Evolutionary conservation across 1,284 basidiomycete species (phyloP), one percentile per base, ranked within the genome.

Genomic region (Fomes fomentarius): DNA sequence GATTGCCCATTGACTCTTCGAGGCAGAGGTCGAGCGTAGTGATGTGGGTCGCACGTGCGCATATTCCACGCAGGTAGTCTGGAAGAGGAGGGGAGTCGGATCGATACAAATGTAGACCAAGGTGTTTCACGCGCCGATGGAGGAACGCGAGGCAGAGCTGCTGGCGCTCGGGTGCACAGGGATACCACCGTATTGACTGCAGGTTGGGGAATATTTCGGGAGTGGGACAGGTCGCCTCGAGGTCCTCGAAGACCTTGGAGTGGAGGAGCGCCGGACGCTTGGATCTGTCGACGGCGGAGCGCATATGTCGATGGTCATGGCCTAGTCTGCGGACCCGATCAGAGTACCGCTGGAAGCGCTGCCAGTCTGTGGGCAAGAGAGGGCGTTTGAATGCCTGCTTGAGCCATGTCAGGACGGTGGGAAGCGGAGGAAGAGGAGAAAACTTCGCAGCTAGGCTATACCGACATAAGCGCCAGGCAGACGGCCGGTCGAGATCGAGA

Each of bases 161-260:
- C 58, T 72, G 70, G 24, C 62, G 55, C 1, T 57, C 58, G 4
- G 61, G 30, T 25, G 35, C 50, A 26, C 47, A 47, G 5, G 67
- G 65, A 26, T 68, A 53, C 76, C 77, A 81, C 1, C 73, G 66
- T 8, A 86, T 67, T 0, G 74, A 73, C 30, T 77, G 77, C 53
- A 84, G 71, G 60, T 80, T 80, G 12, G 85, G 84, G 19, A 86
- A 66, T 24, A 87, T 74, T 33, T 76, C 72, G n/a, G 79, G 61
- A 8, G 69, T 71, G 0, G 78, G 79, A n/a, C 82, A 74, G 3
- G 81, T 81, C 37, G 76, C 68, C 0, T 76, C 75, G 10, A 85
- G 71, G 34, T 79, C 77, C 50, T 80, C 76, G 58, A 84, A 78
- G 28, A 65, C 60, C 42, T 54, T 80, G 37, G 49, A 19, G 31